These are phyloP conservation scores for Panellus pusillus DNA, from an alignment of 768 basidiomycete genomes.

Conservation along the genomic window DNA sequence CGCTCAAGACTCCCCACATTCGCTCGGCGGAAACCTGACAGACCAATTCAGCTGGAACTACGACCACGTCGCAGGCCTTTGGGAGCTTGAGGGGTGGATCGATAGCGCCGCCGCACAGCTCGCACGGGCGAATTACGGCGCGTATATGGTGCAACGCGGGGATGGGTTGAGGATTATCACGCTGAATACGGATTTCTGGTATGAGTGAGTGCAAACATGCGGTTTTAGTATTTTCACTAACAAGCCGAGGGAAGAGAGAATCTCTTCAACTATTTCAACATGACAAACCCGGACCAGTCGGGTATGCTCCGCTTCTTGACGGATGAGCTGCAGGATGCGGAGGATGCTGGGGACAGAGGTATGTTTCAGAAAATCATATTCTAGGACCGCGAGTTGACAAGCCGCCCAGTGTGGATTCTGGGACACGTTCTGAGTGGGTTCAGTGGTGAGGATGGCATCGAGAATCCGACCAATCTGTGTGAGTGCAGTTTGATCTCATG, in stretches of 20 bases:
- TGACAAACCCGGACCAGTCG: slow-evolving; percentile 64
- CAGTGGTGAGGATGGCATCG: slow-evolving; percentile 69
- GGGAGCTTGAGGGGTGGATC: slow-evolving; percentile 72
- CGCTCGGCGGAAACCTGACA: slow-evolving; percentile 52
- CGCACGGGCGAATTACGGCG: slow-evolving; percentile 69
- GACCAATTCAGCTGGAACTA: slow-evolving; percentile 77
- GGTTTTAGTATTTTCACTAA: slow-evolving; percentile 5
- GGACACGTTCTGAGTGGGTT: slow-evolving; percentile 52
- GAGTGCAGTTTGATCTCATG: slow-evolving; percentile 25
- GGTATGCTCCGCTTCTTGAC: slow-evolving; percentile 81
- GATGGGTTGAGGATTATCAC: slow-evolving; percentile 73
- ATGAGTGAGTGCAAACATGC: slow-evolving; percentile 39
- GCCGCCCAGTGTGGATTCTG: slow-evolving; percentile 43
- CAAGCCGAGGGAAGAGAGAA: slow-evolving; percentile 47
- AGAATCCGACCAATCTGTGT: slow-evolving; percentile 75
- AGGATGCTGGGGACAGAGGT: slow-evolving; percentile 74
- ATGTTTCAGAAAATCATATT: slow-evolving; percentile 15
- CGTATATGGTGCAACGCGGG: slow-evolving; percentile 63
- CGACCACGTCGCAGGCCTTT: slow-evolving; percentile 69
- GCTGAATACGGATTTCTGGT: slow-evolving; percentile 68
- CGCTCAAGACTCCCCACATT: slow-evolving; percentile 60
- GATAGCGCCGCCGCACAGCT: slow-evolving; percentile 51
- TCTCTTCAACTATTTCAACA: slow-evolving; percentile 76
- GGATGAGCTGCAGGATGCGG: slow-evolving; percentile 74
- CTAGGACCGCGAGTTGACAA: not conserved